These are phyloP conservation scores for Starmerella ratchasimensis DNA, from an alignment of 805 yeast species.

Conservation along the genomic window DNA sequence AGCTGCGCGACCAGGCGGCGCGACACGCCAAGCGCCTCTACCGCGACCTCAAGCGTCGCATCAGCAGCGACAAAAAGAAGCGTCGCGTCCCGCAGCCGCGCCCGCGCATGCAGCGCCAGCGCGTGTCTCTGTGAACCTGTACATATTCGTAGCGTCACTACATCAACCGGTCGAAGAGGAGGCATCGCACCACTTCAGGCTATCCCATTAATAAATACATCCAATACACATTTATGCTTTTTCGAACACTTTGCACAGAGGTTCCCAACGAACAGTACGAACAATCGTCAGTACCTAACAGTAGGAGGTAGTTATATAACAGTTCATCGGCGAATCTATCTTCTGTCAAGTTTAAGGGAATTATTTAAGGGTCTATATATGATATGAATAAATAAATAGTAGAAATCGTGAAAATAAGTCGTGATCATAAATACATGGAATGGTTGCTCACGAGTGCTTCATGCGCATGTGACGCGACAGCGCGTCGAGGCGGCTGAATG, in stretches of 20 bases:
- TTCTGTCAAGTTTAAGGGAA: background rate
- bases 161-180: too few relatives aligned
- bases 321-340: too few relatives aligned
- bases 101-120: slow-evolving; percentile 11
- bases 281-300: background rate
- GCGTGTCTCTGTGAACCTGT: too few relatives aligned
- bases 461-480: slow-evolving; percentile 84
- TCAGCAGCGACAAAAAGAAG: slow-evolving; percentile 19
- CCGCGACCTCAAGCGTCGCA: slow-evolving; percentile 21
- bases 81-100: slow-evolving; percentile 22
- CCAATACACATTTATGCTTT: background rate
- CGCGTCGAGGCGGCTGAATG: slow-evolving; percentile 90
- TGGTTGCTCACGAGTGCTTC: slow-evolving; percentile 45
- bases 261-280: background rate
- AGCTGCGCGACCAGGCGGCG: slow-evolving; percentile 21
- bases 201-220: background rate
- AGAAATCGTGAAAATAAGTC: background rate
- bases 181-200: too few relatives aligned
- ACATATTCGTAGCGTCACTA: slow-evolving; percentile 6
- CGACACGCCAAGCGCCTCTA: slow-evolving; percentile 21
- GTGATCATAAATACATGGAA: slow-evolving; percentile 24
- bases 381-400: slow-evolving; percentile 1
- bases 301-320: too few relatives aligned
- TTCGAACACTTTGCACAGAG: background rate
- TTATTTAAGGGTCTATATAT: background rate